These are phyloP conservation scores for Kodamaea sagamina DNA, from an alignment of 805 yeast species.

Conservation along the genomic window DNA sequence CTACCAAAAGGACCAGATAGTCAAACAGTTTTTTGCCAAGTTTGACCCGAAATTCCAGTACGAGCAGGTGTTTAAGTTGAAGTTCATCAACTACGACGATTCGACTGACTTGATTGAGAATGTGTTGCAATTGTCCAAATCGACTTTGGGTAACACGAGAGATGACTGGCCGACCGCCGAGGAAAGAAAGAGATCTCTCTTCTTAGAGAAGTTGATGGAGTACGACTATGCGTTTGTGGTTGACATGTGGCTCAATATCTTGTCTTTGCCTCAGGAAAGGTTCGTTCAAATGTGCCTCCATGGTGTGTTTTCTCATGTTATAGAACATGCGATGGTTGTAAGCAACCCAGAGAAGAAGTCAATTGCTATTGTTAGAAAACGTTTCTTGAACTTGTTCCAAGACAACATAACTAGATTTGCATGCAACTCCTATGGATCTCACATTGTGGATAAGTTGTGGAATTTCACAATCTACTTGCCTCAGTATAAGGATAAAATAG, in stretches of 20 bases:
- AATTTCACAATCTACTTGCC: slow-evolving; percentile 72
- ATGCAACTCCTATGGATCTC: slow-evolving; percentile 89
- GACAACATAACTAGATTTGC: slow-evolving; percentile 60
- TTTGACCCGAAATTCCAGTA: slow-evolving; percentile 35
- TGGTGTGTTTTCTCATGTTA: slow-evolving; percentile 88
- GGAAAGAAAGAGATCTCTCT: slow-evolving; percentile 76
- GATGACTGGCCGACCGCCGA: slow-evolving; percentile 94
- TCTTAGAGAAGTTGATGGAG: slow-evolving; percentile 70
- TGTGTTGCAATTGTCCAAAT: slow-evolving; percentile 60
- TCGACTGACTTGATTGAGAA: slow-evolving; percentile 63
- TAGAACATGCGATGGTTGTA: slow-evolving; percentile 62
- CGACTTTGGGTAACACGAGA: slow-evolving; percentile 78
- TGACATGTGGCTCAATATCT: slow-evolving; percentile 58
- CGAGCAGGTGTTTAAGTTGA: slow-evolving; percentile 12
- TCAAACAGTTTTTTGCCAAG: slow-evolving; percentile 44
- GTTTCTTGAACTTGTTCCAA: slow-evolving; percentile 64
- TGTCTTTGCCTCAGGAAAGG: slow-evolving; percentile 61
- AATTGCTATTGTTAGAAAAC: slow-evolving; percentile 58
- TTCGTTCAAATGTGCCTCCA: slow-evolving; percentile 77
- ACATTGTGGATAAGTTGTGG: slow-evolving; percentile 85
- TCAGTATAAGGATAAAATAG: slow-evolving; percentile 84
- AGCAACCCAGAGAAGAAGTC: slow-evolving; percentile 44
- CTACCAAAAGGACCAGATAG: slow-evolving; percentile 61
- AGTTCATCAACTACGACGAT: slow-evolving; percentile 30
- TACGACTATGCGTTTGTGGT: slow-evolving; percentile 63